Evolutionary conservation across 1,284 basidiomycete genomes (phyloP), one percentile per base, ranked within the genome.

Genomic region (Papiliotrema flavescens): DNA sequence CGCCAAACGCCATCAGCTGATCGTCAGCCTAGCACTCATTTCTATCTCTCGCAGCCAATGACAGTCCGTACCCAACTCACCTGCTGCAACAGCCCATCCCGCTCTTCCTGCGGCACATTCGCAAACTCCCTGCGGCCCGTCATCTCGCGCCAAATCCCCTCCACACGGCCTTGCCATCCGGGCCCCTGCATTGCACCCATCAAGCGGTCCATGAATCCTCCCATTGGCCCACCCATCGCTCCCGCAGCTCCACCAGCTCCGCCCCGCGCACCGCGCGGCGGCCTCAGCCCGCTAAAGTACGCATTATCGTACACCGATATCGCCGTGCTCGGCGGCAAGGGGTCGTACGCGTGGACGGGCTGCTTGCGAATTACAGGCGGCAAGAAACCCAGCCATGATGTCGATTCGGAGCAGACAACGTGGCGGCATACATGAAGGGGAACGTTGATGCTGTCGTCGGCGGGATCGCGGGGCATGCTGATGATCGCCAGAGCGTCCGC

Each of bases 301-400:
- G 73, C 75, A 1, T 80, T 76, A 57, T 90, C 80, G 73, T 94
- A 94, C 28, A 66, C 66, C 23, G 79, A 86, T 5, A 83, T 63
- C 2, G 72, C 68, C 2, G 80, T 76, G 1, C 81, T 80, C 0
- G 90, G 89, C 0, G 89, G 88, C 1, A 93, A 76, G 0, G 90
- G 90, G 67, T 94, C 90, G 61, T 86, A 93, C 2, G 86, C 83
- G 49, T 90, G 77, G 17, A 83, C 73, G 32, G 69, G 62, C n/a
- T 57, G 57, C 9, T 62, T 61, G 28, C 57, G 79, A 58, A 83
- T 82, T 14, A 74, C 61, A 2, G 80, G 78, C 0, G 88, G 89
- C 53, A 91, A 80, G 77, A 90, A 93, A 1, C 84, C 79, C 51
- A 87, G 82, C 82, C 83, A 71, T 32, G 81, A 80, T 11, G 83